These are phyloP conservation scores for Fusarium sp. DNA, from an alignment of 2,329 filamentous ascomycete species.

Conservation along the genomic window DNA sequence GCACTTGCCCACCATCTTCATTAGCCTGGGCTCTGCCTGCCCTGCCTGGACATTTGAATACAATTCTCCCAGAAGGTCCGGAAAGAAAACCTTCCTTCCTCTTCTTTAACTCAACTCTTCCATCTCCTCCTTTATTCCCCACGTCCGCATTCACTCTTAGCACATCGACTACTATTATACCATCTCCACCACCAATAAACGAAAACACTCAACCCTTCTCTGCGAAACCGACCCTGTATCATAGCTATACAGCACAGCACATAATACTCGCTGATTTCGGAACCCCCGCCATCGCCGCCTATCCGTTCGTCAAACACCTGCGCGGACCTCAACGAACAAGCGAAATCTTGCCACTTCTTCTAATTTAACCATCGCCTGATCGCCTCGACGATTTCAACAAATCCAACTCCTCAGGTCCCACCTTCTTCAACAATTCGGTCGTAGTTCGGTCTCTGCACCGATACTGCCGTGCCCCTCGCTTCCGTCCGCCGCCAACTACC, in stretches of 20 bases:
- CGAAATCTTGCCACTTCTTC: slow-evolving; percentile 18
- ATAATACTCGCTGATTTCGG: slow-evolving; percentile 27
- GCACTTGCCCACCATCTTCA: slow-evolving; percentile 23
- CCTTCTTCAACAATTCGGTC: slow-evolving; percentile 20
- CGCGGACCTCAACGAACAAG: slow-evolving; percentile 20
- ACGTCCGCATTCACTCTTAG: slow-evolving; percentile 3
- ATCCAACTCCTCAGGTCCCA: slow-evolving; percentile 1
- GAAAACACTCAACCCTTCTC: slow-evolving; percentile 5
- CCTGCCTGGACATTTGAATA: slow-evolving; percentile 36
- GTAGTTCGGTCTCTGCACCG: slow-evolving; percentile 34
- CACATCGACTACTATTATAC: background rate
- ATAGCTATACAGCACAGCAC: slow-evolving; percentile 10
- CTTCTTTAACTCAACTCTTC: slow-evolving; percentile 28
- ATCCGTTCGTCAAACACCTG: slow-evolving; percentile 22
- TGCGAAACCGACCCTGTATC: slow-evolving; percentile 26
- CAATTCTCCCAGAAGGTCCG: slow-evolving; percentile 33
- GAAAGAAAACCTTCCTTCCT: slow-evolving; percentile 43
- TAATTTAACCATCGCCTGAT: slow-evolving; percentile 12
- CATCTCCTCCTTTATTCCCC: slow-evolving; percentile 26
- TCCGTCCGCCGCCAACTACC: slow-evolving; percentile 33
- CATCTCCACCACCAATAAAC: slow-evolving; percentile 6
- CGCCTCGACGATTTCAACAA: background rate
- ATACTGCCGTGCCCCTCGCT: slow-evolving; percentile 37
- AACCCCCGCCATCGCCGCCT: slow-evolving; percentile 34
- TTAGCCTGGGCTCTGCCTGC: slow-evolving; percentile 15